Conservation (phyloP, 192 early-diverging fungal species). For the Entomortierella lignicola region DNA sequence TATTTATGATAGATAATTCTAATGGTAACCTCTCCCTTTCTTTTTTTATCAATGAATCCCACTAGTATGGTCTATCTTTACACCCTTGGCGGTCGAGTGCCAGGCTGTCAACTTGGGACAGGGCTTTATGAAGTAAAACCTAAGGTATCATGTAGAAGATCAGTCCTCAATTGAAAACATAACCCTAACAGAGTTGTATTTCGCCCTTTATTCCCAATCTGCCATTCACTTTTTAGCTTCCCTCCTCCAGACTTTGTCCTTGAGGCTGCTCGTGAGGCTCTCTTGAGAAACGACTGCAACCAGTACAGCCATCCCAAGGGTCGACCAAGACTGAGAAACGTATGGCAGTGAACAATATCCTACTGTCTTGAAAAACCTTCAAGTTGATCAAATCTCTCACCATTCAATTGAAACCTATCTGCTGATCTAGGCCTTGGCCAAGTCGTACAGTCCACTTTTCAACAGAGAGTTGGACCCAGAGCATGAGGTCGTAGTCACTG, state of each 20-base stretch:
- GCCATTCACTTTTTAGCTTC: no score
- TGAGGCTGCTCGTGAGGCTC: constrained; percentile 78
- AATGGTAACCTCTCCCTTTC: neutral
- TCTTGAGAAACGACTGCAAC: constrained; percentile 72
- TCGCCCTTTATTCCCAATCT: no score
- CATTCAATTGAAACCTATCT: neutral
- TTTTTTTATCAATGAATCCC: neutral
- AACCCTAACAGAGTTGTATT: no score
- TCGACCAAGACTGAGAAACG: constrained; percentile 66
- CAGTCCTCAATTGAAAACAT: neutral
- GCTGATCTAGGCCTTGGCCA: constrained; percentile 68
- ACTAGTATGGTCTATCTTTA: constrained; percentile 87
- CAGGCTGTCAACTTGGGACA: constrained; percentile 95
- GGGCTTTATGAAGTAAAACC: constrained; percentile 77
- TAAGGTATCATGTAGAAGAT: neutral
- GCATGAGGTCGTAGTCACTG: constrained; percentile 88
- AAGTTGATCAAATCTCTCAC: constrained; percentile 8
- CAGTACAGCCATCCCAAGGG: constrained; percentile 90
- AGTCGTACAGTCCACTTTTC: constrained; percentile 79
- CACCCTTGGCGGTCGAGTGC: constrained; percentile 82
- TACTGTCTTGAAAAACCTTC: neutral
- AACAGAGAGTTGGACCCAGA: constrained; percentile 77
- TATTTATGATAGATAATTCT: no score
- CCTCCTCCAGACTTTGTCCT: constrained; percentile 88
- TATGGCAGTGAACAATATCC: no score